Evolutionary conservation across 2,329 filamentous ascomycete genomes (phyloP), one percentile per base, ranked within the genome.

Genomic region (Colletotrichum abscissum): DNA sequence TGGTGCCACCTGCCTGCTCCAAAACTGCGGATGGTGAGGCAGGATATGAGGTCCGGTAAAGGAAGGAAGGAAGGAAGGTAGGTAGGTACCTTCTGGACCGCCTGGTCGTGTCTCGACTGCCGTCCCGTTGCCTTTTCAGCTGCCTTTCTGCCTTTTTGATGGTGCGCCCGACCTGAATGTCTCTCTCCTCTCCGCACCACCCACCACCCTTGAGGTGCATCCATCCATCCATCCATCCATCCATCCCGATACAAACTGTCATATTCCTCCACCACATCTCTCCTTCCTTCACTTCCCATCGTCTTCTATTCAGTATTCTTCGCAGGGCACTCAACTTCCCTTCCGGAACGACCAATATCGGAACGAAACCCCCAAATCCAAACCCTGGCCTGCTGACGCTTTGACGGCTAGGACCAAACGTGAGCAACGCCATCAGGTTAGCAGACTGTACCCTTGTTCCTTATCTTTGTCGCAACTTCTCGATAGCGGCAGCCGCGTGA

Each of bases 401-500:
- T 69, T 52, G 72, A 67, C 63, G 46, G 24, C 38, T 59, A 46
- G 28, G 66, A 55, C 38, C 38, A 56, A 69, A 63, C 59, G 54
- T 64, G 66, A 64, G 28, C 42, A 33, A 54, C 69, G 71, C 71
- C 67, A 71, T 52, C 66, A n/a, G 55, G 67, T 72, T 73, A 74
- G 68, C 63, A 72, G 58, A 38, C 35, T 59, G 63, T 73, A 67
- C 68, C 58, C 58, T 58, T 55, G 58, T 52, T 7, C 42, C 72
- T 68, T 74, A 74, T 74, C 72, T 74, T 35, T 74, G 52, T 28
- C 54, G 52, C 72, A 8, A 58, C 57, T 30, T 60, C 63, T 69
- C 54, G 63, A 74, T 68, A 64, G 72, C 69, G 63, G 63, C 54
- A 72, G 12, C 63, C 68, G 72, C 72, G 69, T 72, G 68, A 72